A percentile compares a stretch with the other conserved stretches of the same genome.
Conservation (phyloP, 2,329 filamentous ascomycete genomes). For the Rosellinia necatrix region DNA sequence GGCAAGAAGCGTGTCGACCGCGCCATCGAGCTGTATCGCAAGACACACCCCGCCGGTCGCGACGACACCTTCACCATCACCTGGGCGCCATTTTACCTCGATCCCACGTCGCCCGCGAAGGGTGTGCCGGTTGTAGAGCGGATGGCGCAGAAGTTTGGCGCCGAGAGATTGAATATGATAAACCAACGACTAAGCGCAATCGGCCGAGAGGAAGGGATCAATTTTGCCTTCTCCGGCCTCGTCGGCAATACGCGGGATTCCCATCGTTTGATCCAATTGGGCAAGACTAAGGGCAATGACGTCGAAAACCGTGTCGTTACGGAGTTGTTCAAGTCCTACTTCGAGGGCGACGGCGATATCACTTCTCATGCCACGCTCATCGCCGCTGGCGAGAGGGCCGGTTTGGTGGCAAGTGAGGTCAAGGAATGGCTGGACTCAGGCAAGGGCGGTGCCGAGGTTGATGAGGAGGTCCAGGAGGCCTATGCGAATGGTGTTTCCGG, state of each 20-base stretch:
- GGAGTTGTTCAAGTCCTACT: slow-evolving; percentile 63
- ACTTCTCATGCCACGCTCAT: slow-evolving; percentile 54
- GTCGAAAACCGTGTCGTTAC: slow-evolving; percentile 62
- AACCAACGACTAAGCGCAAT: slow-evolving; percentile 59
- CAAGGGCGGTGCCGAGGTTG: slow-evolving; percentile 52
- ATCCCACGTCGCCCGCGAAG: slow-evolving; percentile 61
- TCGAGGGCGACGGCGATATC: slow-evolving; percentile 63
- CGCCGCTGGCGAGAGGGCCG: slow-evolving; percentile 53
- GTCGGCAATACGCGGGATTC: slow-evolving; percentile 80
- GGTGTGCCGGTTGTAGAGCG: slow-evolving; percentile 54
- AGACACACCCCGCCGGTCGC: slow-evolving; percentile 59
- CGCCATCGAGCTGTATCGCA: slow-evolving; percentile 70
- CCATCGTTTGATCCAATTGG: slow-evolving; percentile 77
- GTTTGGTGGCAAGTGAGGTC: slow-evolving; percentile 54
- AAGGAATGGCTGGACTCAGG: slow-evolving; percentile 40
- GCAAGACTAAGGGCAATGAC: slow-evolving; percentile 53
- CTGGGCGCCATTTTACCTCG: slow-evolving; percentile 83
- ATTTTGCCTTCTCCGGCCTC: slow-evolving; percentile 72
- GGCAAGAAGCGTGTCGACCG: slow-evolving; percentile 76
- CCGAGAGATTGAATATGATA: slow-evolving; percentile 62
- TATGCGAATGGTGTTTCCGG: slow-evolving; percentile 57
- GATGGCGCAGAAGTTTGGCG: slow-evolving; percentile 69
- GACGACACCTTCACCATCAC: slow-evolving; percentile 72
- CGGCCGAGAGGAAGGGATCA: slow-evolving; percentile 70
- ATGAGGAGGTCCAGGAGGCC: slow-evolving; percentile 52